phyloP scores from a whole-genome alignment of 345 rosid species.

The Citrus unshiu region DNA sequence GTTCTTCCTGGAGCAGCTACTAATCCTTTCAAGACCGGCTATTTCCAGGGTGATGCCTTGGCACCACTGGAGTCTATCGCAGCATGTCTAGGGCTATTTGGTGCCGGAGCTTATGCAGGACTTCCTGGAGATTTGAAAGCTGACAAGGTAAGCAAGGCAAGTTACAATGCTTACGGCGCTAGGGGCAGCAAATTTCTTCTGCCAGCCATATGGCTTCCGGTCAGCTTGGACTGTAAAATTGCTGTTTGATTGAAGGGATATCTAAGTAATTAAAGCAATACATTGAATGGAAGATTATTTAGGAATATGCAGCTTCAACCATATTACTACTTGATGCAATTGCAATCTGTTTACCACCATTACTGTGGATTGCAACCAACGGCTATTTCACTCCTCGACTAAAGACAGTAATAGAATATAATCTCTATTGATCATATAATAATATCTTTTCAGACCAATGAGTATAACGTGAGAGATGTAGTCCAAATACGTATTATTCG shows the following conservation, averaged over 20 bases:
- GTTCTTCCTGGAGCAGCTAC: constrained; percentile 26
- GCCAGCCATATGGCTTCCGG: constrained; percentile 20
- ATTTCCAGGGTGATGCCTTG: constrained; percentile 18
- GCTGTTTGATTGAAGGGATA: neutral
- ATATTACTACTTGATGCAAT: too few relatives aligned
- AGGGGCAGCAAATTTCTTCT: constrained; percentile 19
- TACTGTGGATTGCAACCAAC: neutral
- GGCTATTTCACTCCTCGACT: neutral
- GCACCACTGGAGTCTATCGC: constrained; percentile 27
- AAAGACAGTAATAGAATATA: neutral
- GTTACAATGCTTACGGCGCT: constrained; percentile 20
- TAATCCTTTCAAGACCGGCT: constrained; percentile 22
- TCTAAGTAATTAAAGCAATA: too few relatives aligned
- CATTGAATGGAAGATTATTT: neutral
- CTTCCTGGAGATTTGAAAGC: constrained; percentile 18
- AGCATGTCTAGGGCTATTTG: constrained; percentile 28
- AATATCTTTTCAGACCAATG: neutral
- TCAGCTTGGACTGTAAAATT: constrained; percentile 8
- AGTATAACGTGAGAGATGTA: neutral
- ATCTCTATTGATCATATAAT: too few relatives aligned
- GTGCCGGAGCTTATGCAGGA: constrained; percentile 28
- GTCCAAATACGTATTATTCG: too few relatives aligned
- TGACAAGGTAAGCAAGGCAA: constrained; percentile 20
- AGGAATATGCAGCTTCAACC: neutral
- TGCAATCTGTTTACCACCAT: too few relatives aligned